Evolutionary conservation across 2,329 filamentous ascomycete species (phyloP), one percentile per base, ranked within the genome.

Genomic region (Talaromyces sp.): DNA sequence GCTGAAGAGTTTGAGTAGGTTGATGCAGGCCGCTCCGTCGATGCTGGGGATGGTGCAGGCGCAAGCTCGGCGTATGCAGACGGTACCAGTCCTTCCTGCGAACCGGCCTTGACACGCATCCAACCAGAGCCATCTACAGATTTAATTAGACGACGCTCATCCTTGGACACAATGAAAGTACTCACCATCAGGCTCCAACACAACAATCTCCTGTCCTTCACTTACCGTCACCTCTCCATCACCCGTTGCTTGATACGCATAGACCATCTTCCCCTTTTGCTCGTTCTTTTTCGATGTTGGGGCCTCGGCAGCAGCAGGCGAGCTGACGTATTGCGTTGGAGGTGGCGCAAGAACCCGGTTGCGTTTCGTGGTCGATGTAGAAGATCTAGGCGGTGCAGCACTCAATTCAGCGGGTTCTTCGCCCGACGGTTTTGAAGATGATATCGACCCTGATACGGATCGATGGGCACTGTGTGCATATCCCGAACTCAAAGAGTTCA

Each of bases 131-230:
- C 94, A 77, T 96, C 94, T 97, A 70, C 27, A 33, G 31, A 60
- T 27, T 31, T 50, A 58, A 66, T 58, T 71, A 68, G 68, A 56
- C 27, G 16, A 27, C 9, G 16, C n/a, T 35, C 52, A 24, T 56
- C 3, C 8, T 22, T 13, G 11, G 3, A 56, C 16, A 35, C 13
- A 37, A 35, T 50, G 37, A 63, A 24, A 6, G 16, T n/a, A 82
- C 88, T 82, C 86, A 96, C 93, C 92, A 79, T 99, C 96, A 19
- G 91, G 87, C 74, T 97, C 93, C 4, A 97, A 72, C 52, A 98
- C 84, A 0, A 82, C 81, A 35, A 99, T 85, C 9, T 96, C 90
- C 62, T 88, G 86, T 13, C 92, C 93, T 70, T 96, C 94, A 4
- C 87, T 79, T 0, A 97, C 88, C 0, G 87, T 88, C 14, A 98